Percentiles rank a stretch among this genome's conserved stretches.
These are phyloP conservation scores for Corinectria fuckeliana DNA, from an alignment of 2,329 filamentous ascomycete genomes.

Conservation along the genomic window DNA sequence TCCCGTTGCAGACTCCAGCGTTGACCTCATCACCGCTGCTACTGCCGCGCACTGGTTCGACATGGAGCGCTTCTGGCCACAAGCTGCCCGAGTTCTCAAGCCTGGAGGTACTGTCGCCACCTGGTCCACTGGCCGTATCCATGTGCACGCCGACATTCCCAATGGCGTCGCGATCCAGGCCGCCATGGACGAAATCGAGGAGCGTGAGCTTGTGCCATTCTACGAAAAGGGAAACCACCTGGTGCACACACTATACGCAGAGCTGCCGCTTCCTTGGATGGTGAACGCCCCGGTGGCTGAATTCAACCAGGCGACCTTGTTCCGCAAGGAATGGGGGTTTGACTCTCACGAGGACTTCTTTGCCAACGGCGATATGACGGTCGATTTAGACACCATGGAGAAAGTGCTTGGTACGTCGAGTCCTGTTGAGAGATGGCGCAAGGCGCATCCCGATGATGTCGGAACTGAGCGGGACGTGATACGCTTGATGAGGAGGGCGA, in stretches of 20 bases:
- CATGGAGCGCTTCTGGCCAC: conserved; percentile 55
- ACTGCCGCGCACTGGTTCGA: conserved; percentile 66
- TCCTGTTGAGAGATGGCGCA: conserved; percentile 50
- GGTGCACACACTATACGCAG: conserved; percentile 47
- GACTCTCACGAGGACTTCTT: conserved; percentile 40
- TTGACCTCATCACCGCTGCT: conserved; percentile 59
- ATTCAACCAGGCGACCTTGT: conserved; percentile 49
- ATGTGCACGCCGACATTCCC: conserved; percentile 42
- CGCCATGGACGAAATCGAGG: conserved; percentile 47
- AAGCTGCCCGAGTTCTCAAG: conserved; percentile 53
- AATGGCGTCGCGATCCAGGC: conserved; percentile 51
- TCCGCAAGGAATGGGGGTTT: conserved; percentile 55
- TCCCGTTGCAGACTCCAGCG: conserved; percentile 42
- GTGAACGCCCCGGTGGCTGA: conserved; percentile 37
- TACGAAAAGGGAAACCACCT: conserved; percentile 50
- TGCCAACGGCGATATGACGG: conserved; percentile 20
- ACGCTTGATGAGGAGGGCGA: conserved; percentile 35
- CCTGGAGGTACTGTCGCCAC: conserved; percentile 61
- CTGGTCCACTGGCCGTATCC: conserved; percentile 48
- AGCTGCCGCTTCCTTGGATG: conserved; percentile 59
- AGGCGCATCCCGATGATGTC: conserved; percentile 49
- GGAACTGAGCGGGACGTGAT: conserved; percentile 50
- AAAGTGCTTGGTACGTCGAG: conserved; percentile 47
- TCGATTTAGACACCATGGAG: conserved; percentile 45
- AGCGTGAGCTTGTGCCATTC: conserved; percentile 46